Conservation (phyloP, 2,329 filamentous ascomycete genomes). For the Fusarium irregulare region DNA sequence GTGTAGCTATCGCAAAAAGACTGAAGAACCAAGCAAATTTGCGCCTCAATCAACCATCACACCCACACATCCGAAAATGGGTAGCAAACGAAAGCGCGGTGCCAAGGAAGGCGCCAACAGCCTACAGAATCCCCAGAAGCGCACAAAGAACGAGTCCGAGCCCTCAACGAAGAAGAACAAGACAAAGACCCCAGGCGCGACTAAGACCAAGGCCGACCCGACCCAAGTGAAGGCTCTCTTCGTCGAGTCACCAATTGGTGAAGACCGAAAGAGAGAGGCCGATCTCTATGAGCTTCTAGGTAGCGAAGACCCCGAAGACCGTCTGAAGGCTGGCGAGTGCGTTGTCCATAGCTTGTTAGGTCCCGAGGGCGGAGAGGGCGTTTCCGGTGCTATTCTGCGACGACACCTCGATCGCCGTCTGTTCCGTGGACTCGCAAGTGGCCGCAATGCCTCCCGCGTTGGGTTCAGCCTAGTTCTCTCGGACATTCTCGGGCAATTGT, state of each 20-base stretch:
- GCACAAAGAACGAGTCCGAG: slow-evolving; percentile 47
- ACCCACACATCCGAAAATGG: slow-evolving; percentile 44
- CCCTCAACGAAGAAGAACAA: slow-evolving; percentile 29
- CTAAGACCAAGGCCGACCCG: slow-evolving; percentile 44
- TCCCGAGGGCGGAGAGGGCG: slow-evolving; percentile 57
- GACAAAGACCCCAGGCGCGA: background rate
- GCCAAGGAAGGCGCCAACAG: slow-evolving; percentile 48
- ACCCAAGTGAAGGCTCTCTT: slow-evolving; percentile 57
- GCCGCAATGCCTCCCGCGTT: slow-evolving; percentile 85
- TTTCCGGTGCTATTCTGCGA: slow-evolving; percentile 64
- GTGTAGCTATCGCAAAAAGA: slow-evolving; percentile 17
- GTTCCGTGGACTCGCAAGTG: slow-evolving; percentile 89
- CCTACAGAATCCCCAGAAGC: slow-evolving; percentile 46
- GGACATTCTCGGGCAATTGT: slow-evolving; percentile 79
- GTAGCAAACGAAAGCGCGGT: slow-evolving; percentile 52
- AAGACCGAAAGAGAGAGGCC: slow-evolving; percentile 68
- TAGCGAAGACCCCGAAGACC: slow-evolving; percentile 67
- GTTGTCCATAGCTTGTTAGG: slow-evolving; percentile 66
- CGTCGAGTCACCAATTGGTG: slow-evolving; percentile 61
- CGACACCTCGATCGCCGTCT: slow-evolving; percentile 74
- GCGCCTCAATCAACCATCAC: slow-evolving; percentile 2
- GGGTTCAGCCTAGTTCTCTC: slow-evolving; percentile 92
- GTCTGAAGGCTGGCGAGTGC: slow-evolving; percentile 68
- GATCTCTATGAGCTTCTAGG: slow-evolving; percentile 70
- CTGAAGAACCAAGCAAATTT: slow-evolving; percentile 4